Percentiles rank a stretch among this genome's conserved stretches.
phyloP scores from a whole-genome alignment of 2,329 filamentous ascomycete genomes.

The Phyllosticta citriasiana region DNA sequence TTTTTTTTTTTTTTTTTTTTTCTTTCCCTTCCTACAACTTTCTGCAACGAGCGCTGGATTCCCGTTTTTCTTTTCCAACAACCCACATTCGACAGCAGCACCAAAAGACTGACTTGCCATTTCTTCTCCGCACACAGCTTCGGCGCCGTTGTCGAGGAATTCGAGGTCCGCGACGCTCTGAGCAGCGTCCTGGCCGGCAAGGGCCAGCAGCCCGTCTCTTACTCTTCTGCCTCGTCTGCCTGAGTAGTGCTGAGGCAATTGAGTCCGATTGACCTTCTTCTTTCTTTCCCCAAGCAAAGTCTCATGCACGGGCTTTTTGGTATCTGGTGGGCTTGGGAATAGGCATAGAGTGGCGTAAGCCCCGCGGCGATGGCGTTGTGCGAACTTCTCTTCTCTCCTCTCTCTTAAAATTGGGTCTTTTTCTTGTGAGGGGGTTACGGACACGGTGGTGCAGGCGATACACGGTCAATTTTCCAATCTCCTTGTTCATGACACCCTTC shows the following conservation, averaged over 20 bases:
- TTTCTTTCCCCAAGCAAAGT: too few species aligned
- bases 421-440: not conserved
- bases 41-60: too few species aligned
- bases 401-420: not conserved
- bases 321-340: not conserved
- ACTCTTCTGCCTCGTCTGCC: not conserved
- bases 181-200: slow-evolving; percentile 58
- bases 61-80: not conserved
- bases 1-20: not conserved
- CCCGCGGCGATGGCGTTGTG: not conserved
- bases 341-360: not conserved
- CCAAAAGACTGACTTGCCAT: not conserved
- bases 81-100: not conserved
- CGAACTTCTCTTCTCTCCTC: not conserved
- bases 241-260: not conserved
- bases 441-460: too few species aligned
- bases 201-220: slow-evolving; percentile 9
- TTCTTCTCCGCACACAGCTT: slow-evolving; percentile 35
- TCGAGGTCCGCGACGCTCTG: slow-evolving; percentile 68
- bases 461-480: too few species aligned
- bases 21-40: too few species aligned
- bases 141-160: slow-evolving; percentile 60
- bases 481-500: too few species aligned
- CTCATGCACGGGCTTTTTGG: too few species aligned
- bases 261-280: too few species aligned